These are phyloP conservation scores for Lasiodiplodia hormozganensis DNA, from an alignment of 2,329 filamentous ascomycete species.

Conservation along the genomic window DNA sequence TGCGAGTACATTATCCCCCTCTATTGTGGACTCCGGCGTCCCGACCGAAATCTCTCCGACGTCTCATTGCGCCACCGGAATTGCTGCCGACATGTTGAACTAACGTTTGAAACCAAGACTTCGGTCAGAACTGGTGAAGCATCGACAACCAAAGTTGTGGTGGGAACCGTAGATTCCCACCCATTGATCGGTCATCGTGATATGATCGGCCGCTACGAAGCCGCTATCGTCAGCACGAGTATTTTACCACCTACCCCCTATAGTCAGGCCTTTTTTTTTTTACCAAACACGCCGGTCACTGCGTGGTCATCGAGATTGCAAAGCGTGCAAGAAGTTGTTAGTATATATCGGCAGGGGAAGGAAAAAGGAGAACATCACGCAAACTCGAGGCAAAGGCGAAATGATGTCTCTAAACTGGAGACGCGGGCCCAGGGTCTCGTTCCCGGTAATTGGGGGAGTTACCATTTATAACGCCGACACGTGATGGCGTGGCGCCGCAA, in stretches of 20 bases:
- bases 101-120: not conserved
- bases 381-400: not conserved
- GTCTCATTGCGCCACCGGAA: not conserved
- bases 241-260: not conserved
- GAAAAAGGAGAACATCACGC: not conserved
- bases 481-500: not conserved
- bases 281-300: too few species aligned
- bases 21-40: too few species aligned
- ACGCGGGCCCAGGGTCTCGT: not conserved
- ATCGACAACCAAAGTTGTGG: too few species aligned
- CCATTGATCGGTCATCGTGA: not conserved
- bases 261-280: too few species aligned
- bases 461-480: constrained; percentile 7
- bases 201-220: not conserved
- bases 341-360: not conserved
- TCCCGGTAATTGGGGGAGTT: constrained; percentile 7
- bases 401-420: not conserved
- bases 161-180: not conserved
- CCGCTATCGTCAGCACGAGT: not conserved
- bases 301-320: not conserved
- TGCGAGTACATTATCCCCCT: too few species aligned
- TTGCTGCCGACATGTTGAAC: not conserved
- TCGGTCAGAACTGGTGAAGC: not conserved
- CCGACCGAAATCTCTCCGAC: not conserved
- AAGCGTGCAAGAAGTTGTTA: not conserved